Evolutionary conservation across 805 yeast genomes (phyloP), one percentile per base, ranked within the genome.

Genomic region (Myxozyma kluyveri): DNA sequence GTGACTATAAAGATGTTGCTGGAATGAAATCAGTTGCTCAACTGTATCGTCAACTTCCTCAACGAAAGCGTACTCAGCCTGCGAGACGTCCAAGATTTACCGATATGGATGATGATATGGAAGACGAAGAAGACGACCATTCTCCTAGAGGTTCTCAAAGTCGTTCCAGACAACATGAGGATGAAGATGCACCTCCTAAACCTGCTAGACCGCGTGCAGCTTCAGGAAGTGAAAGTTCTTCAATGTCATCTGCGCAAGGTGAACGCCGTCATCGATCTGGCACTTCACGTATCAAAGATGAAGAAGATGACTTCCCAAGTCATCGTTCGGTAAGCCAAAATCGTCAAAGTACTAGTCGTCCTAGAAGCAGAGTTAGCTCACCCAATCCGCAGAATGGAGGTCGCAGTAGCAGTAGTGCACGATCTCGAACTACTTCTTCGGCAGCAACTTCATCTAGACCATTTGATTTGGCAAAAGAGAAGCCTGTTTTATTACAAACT

Each of bases 401-500:
- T 9, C 33, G 33, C 14, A 29, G 33, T 14, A 29, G 14, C 12
- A 29, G 14, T 14, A 9, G 14, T 9, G 9, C 33, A 14, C 33
- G 33, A 14, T 29, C 33, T 9, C 24, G 43, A 33, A 14, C 32
- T 29, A 21, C 45, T 36, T 24, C 48, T 6, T 6, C 42, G 5
- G 24, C 27, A 12, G 23, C 17, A 19, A 23, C 29, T 35, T 17
- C 24, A 32, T 32, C 24, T 4, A 42, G 26, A 37, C 37, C 57
- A 23, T 49, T 58, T 36, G 61, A 60, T 66, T 72, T 87, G 59
- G 75, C 72, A 45, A 79, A 81, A 55, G 96, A 86, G 62, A 80
- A 82, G 0, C 90, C 96, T 18, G 81, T 76, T 65, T 84, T 91
- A 55, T 74, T 81, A 51, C 69, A 75, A 24, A 69, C 83, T 4